Percentiles rank a stretch among this genome's conserved stretches.
Conservation (phyloP, 2,329 filamentous ascomycete species). For the Pseudonectria foliicola region DNA sequence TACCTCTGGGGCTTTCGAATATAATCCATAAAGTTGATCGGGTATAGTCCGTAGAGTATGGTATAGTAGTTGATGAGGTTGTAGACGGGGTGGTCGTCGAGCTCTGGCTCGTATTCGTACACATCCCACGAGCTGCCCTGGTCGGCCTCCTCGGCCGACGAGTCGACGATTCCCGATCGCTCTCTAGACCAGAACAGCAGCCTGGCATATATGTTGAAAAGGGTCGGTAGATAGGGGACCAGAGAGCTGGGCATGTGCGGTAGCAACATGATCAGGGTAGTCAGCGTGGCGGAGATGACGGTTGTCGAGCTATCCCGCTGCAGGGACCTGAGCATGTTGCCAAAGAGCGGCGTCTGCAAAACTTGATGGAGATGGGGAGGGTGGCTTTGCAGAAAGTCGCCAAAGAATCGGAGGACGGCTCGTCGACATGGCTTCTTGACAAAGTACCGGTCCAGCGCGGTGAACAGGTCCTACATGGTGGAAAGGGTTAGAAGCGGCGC, state of each 20-base stretch:
- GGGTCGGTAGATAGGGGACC: slow-evolving; percentile 58
- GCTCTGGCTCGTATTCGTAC: slow-evolving; percentile 52
- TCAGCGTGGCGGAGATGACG: slow-evolving; percentile 67
- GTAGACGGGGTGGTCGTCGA: slow-evolving; percentile 54
- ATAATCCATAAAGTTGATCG: slow-evolving; percentile 81
- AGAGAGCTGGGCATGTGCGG: slow-evolving; percentile 72
- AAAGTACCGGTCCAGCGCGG: slow-evolving; percentile 58
- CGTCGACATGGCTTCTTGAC: slow-evolving; percentile 57
- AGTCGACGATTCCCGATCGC: slow-evolving; percentile 32
- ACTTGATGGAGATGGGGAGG: slow-evolving; percentile 74
- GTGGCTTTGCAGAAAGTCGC: slow-evolving; percentile 65
- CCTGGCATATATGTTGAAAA: slow-evolving; percentile 77
- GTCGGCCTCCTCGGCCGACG: slow-evolving; percentile 33
- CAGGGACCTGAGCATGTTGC: slow-evolving; percentile 64
- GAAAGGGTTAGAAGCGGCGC: slow-evolving; percentile 1
- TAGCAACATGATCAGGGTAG: slow-evolving; percentile 71
- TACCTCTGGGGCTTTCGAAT: slow-evolving; percentile 76
- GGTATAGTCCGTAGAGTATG: slow-evolving; percentile 75
- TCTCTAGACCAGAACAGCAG: slow-evolving; percentile 70
- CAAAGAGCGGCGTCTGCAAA: slow-evolving; percentile 64
- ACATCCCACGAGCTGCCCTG: slow-evolving; percentile 51
- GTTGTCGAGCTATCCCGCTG: slow-evolving; percentile 73
- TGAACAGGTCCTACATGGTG: slow-evolving; percentile 52
- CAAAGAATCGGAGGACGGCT: slow-evolving; percentile 58
- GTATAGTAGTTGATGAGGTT: slow-evolving; percentile 72